These are phyloP conservation scores for Dentipellis fragilis DNA, from an alignment of 768 basidiomycete species.

Conservation along the genomic window DNA sequence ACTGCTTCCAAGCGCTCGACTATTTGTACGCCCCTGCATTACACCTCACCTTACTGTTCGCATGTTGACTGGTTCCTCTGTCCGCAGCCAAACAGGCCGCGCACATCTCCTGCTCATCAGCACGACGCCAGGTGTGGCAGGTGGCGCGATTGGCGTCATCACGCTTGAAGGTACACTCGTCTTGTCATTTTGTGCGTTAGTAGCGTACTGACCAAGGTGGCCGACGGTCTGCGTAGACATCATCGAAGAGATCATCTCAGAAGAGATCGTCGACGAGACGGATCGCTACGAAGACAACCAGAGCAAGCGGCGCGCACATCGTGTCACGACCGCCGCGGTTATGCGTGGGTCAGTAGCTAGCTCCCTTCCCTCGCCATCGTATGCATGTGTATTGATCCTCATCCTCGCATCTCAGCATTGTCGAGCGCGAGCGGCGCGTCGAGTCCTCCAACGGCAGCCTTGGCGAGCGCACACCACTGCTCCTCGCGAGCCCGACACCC, in stretches of 20 bases:
- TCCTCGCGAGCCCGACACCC: not conserved
- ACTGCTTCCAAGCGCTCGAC: constrained; percentile 89
- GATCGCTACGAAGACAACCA: constrained; percentile 85
- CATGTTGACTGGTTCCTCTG: not conserved
- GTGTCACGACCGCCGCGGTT: constrained; percentile 61
- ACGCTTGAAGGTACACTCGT: constrained; percentile 63
- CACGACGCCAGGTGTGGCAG: constrained; percentile 67
- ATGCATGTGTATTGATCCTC: not conserved
- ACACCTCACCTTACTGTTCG: not conserved
- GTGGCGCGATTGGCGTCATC: constrained; percentile 86
- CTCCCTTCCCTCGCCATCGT: not conserved
- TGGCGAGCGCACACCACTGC: constrained; percentile 7
- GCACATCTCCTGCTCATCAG: constrained; percentile 87
- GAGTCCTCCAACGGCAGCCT: constrained; percentile 2
- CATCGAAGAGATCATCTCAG: constrained; percentile 90
- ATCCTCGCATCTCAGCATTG: constrained; percentile 29
- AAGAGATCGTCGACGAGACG: constrained; percentile 94
- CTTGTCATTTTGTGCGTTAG: not conserved
- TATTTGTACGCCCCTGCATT: constrained; percentile 52
- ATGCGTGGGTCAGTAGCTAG: constrained; percentile 63
- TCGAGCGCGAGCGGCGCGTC: constrained; percentile 37
- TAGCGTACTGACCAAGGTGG: not conserved
- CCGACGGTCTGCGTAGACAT: constrained; percentile 61
- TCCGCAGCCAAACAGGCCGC: constrained; percentile 79
- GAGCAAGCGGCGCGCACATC: constrained; percentile 61